Base-by-base conservation (phyloP, 2,329 filamentous ascomycete genomes). In the Myriangium duriaei region DNA sequence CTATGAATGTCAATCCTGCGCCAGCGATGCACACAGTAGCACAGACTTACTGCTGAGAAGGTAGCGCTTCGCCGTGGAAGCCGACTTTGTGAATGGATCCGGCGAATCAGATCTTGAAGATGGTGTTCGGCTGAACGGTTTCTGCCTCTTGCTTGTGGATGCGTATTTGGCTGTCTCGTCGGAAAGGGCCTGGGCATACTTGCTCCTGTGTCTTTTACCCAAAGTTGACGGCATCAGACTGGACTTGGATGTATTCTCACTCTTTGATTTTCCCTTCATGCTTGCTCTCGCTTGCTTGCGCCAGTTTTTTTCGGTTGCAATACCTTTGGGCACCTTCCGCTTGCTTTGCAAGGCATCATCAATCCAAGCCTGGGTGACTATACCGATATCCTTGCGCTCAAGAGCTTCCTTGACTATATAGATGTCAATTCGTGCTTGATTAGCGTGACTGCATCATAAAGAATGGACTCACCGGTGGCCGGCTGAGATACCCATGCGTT, bases 401-500 rank as follows among this genome's bases (percentile, higher is more conserved):
- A 35, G 15, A 6, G 36, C 47, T 16, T 43, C 12, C 19, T 40
- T 36, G 17, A 45, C 46, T 26, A 29, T n/a, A n/a, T n/a, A n/a
- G n/a, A n/a, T 16, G 32, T 31, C 13, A 41, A 16, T n/a, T 21
- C 14, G 18, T 11, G 12, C 3, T 19, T n/a, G 14, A 9, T 17
- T 18, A 14, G n/a, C 6, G 7, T 24, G n/a, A n/a, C n/a, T 9
- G 21, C 14, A 2, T 24, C 14, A 10, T 18, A 11, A 44, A 41
- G 17, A 51, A 63, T n/a, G 4, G 13, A 18, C 13, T 11, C 28
- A 32, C 15, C 18, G n/a, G 18, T 29, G 5, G 2, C 18, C 9
- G 17, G 17, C 29, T 38, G 18, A 3, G 64, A 57, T 44, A 69
- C 67, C 56, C 74, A 86, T 11, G 77, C 71, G 21, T 74, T 67